Base-by-base conservation (phyloP, 2,329 filamentous ascomycete genomes). In the Fusarium gaditjirri region DNA sequence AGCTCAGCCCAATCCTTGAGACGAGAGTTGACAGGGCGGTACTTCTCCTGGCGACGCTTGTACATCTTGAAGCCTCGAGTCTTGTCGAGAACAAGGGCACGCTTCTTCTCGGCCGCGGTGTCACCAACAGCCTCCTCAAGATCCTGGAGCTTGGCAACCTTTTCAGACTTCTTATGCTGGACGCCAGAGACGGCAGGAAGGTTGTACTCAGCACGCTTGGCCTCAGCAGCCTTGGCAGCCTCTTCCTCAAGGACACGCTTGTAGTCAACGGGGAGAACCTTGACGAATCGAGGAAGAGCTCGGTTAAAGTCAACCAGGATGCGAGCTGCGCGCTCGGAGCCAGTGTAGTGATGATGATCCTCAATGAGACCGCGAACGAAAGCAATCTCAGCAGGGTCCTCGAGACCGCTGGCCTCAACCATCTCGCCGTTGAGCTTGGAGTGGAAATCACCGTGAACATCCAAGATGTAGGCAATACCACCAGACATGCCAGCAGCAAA, bases 401-500 rank as follows among this genome's bases (percentile, higher is more conserved):
- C 93, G 47, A 98, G 86, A 13, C 89, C 88, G 52, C 92, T 93
- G 31, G 95, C 91, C 84, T 98, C 95, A 75, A 98, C 95, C 95
- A 98, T 97, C 85, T 98, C 95, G 79, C 91, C 92, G 85, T 98
- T 98, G 84, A 98, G 92, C 88, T 98, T 98, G 76, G 91, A 90
- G 81, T 93, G 87, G 85, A 98, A 97, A 83, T 98, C 94, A 73
- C 92, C 89, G 81, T 95, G 89, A 79, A 96, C 92, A 79, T 98
- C 95, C 35, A 98, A 89, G 59, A 98, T 90, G 78, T 97, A 98
- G 23, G 95, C 95, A 78, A 98, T 98, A 87, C 95, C 95, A 80
- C 95, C 95, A 78, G 95, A 98, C 95, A 98, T 98, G 87, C 95
- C 95, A 69, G 95, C 95, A 77, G 95, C 95, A 79, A 98, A 98